Evolutionary conservation across 1,139 yeast genomes (phyloP).

Genomic region (Ogataea hybrid): DNA sequence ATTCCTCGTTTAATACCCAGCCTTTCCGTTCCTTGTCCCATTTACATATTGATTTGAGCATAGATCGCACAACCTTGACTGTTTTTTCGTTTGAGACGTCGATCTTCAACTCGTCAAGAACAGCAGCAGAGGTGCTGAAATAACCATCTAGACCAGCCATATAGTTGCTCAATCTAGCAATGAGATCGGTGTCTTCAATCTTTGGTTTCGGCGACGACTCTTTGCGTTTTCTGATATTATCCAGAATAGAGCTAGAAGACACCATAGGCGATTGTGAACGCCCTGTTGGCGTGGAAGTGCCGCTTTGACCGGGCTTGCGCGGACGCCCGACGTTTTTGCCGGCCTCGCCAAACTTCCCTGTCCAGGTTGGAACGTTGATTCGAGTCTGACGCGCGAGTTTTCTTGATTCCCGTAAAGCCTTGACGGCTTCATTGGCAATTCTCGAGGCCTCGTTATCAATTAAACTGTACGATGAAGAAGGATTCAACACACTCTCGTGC

Average conservation of each 20-base stretch:
- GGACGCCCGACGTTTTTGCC: conserved; percentile 38
- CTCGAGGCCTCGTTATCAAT: conserved; percentile 75
- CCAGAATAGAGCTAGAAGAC: conserved; percentile 35
- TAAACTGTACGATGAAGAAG: conserved; percentile 30
- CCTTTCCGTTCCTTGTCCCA: conserved; percentile 60
- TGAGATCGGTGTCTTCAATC: conserved; percentile 25
- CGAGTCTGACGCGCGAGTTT: conserved; percentile 58
- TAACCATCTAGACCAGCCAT: conserved; percentile 37
- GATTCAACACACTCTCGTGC: conserved; percentile 70
- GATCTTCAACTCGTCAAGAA: conserved; percentile 50
- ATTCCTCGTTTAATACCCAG: conserved; percentile 68
- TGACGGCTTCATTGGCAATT: conserved; percentile 76
- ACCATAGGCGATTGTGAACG: conserved; percentile 14
- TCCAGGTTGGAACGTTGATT: conserved; percentile 93
- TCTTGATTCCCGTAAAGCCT: conserved; percentile 68
- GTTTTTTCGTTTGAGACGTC: conserved; percentile 51
- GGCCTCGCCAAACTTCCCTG: conserved; percentile 87
- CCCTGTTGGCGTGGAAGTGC: conserved; percentile 7
- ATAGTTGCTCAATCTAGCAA: conserved; percentile 32
- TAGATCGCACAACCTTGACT: conserved; percentile 61
- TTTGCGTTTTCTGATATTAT: conserved; percentile 33
- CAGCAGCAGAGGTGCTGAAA: conserved; percentile 56
- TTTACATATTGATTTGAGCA: conserved; percentile 64
- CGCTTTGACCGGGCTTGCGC: not conserved
- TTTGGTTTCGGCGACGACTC: conserved; percentile 5